A percentile compares a stretch with the other conserved stretches of the same genome.
phyloP scores from a whole-genome alignment of 805 yeast genomes.

The Starmera amethionina region DNA sequence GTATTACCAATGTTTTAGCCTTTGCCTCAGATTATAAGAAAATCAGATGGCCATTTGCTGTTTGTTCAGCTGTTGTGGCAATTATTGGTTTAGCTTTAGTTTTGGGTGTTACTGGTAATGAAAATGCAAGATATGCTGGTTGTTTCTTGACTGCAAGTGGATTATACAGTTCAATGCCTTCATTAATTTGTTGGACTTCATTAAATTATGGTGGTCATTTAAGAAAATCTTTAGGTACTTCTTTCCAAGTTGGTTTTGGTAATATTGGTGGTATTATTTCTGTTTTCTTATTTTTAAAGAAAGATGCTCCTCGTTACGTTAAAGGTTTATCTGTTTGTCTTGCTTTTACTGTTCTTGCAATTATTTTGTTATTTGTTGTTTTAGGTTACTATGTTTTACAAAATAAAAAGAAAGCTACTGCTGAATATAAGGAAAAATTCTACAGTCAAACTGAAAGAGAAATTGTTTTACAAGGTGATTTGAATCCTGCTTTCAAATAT shows the following conservation, averaged over 20 bases:
- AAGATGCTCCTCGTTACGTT: conserved; percentile 30
- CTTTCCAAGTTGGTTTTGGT: conserved; percentile 29
- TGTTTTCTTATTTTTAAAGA: conserved; percentile 24
- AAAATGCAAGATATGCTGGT: conserved; percentile 31
- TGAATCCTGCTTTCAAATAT: conserved; percentile 36
- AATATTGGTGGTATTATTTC: conserved; percentile 31
- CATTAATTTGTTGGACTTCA: conserved; percentile 25
- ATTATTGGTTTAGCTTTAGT: conserved; percentile 25
- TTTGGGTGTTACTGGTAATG: conserved; percentile 24
- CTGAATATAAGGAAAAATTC: conserved; percentile 21
- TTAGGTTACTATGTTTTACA: conserved; percentile 21
- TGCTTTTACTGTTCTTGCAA: conserved; percentile 33
- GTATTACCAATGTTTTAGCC: conserved; percentile 53
- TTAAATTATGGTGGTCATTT: conserved; percentile 29
- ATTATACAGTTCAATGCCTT: conserved; percentile 29
- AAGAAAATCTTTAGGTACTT: conserved; percentile 29
- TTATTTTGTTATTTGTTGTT: conserved; percentile 24
- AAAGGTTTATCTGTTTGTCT: conserved; percentile 32
- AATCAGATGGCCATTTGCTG: conserved; percentile 33
- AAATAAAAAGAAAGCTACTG: conserved; percentile 27
- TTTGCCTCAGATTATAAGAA: conserved; percentile 45
- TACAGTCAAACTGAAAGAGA: conserved; percentile 22
- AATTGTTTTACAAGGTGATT: conserved; percentile 27
- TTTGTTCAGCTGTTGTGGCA: conserved; percentile 23
- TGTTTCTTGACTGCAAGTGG: conserved; percentile 28